Evolutionary conservation across 2,329 filamentous ascomycete genomes (phyloP).

Genomic region (Epichloe bromicola): DNA sequence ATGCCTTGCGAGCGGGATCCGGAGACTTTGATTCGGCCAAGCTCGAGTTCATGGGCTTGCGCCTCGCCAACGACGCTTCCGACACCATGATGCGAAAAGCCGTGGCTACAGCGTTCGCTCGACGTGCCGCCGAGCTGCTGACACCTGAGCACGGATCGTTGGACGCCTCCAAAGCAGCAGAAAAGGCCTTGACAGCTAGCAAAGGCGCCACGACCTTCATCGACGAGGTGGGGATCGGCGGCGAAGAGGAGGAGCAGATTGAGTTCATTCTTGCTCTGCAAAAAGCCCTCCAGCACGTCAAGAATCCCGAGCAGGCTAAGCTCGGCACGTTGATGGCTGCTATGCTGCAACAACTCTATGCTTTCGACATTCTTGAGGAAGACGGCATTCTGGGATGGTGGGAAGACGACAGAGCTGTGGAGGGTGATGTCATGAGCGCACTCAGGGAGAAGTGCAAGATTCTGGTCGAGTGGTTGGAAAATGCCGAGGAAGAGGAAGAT

Average conservation of each 20-base stretch:
- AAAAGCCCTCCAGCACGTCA: constrained; percentile 57
- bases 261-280: constrained; percentile 78
- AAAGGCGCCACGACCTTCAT: constrained; percentile 43
- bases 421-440: constrained; percentile 53
- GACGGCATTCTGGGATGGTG: constrained; percentile 86
- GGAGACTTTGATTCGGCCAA: constrained; percentile 71
- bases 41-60: constrained; percentile 85
- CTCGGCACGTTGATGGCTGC: constrained; percentile 58
- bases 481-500: constrained; percentile 62
- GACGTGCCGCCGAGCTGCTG: constrained; percentile 59
- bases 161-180: constrained; percentile 52
- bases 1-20: constrained; percentile 63
- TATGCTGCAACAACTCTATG: constrained; percentile 72
- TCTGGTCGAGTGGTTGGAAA: constrained; percentile 74
- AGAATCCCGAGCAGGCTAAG: constrained; percentile 38
- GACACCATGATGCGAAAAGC: constrained; percentile 80
- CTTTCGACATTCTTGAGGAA: constrained; percentile 74
- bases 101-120: constrained; percentile 74
- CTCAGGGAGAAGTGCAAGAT: constrained; percentile 63
- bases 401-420: constrained; percentile 55
- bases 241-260: constrained; percentile 64
- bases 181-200: constrained; percentile 42
- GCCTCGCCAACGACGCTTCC: constrained; percentile 80
- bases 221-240: constrained; percentile 46
- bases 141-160: constrained; percentile 36